Percentiles rank a stretch among this genome's conserved stretches.
These are phyloP conservation scores for Helianthus annuus DNA, from an alignment of 129 eudicot species.

Conservation along the genomic window HanXRQr2.0-SUNRISE NC_035441.2:104519251-104519750, in stretches of 20 bases:
- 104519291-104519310: neutral
- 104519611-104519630: neutral
- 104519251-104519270: neutral
- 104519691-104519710: slow-evolving; percentile 87
- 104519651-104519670: slow-evolving; percentile 85
- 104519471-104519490: slow-evolving; percentile 49
- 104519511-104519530: slow-evolving; percentile 93
- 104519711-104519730: slow-evolving; percentile 82
- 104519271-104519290: neutral
- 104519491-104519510: slow-evolving; percentile 78
- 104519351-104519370: slow-evolving; percentile 21
- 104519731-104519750: slow-evolving; percentile 86
- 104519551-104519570: slow-evolving; percentile 95
- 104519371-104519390: neutral
- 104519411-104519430: neutral
- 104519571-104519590: slow-evolving; percentile 41
- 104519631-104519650: neutral
- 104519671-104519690: slow-evolving; percentile 87
- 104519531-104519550: slow-evolving; percentile 87
- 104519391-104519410: no score
- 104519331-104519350: slow-evolving; percentile 4
- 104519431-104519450: slow-evolving; percentile 42
- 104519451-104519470: slow-evolving; percentile 74
- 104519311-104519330: neutral
- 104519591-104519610: neutral